These are phyloP conservation scores for Phytophthora melonis DNA, from an alignment of 352 stramenopile species.

Conservation along the genomic window DNA sequence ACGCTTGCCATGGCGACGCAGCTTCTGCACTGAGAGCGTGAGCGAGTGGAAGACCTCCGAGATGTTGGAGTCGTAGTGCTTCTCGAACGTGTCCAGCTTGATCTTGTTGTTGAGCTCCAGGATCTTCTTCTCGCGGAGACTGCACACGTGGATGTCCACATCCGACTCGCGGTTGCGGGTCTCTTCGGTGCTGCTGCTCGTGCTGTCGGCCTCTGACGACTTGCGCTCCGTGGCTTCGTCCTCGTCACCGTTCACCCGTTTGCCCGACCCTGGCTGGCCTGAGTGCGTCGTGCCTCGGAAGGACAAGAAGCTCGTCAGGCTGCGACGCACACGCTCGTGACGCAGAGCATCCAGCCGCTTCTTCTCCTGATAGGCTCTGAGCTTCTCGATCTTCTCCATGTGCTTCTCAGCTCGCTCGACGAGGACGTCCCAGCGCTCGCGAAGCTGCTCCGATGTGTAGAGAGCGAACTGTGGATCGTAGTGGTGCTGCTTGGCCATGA, in stretches of 20 bases:
- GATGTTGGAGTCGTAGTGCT: conserved; percentile 73
- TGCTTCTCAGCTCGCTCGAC: conserved; percentile 61
- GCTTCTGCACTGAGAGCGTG: conserved; percentile 44
- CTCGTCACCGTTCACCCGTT: background rate
- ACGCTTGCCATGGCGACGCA: conserved; percentile 24
- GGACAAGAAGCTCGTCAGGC: conserved; percentile 44
- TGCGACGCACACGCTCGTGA: conserved; percentile 45
- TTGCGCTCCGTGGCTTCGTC: conserved; percentile 19
- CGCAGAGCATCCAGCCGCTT: conserved; percentile 53
- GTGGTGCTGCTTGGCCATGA: conserved; percentile 53
- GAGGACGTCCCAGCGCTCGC: conserved; percentile 65
- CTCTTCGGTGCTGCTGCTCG: conserved; percentile 32
- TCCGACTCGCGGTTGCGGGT: conserved; percentile 16
- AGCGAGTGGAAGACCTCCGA: conserved; percentile 64
- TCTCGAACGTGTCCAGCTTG: conserved; percentile 48
- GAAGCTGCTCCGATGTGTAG: conserved; percentile 68
- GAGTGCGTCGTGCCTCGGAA: conserved; percentile 27
- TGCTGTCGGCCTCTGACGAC: conserved; percentile 28
- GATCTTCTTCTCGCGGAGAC: conserved; percentile 64
- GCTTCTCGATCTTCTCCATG: conserved; percentile 72
- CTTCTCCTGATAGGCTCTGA: conserved; percentile 62
- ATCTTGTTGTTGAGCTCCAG: conserved; percentile 63
- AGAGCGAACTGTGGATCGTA: conserved; percentile 65
- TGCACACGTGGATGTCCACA: conserved; percentile 47
- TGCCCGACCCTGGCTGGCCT: conserved; percentile 17